phyloP scores from a whole-genome alignment of 805 yeast genomes.

The Metschnikowia noctiluminum region DNA sequence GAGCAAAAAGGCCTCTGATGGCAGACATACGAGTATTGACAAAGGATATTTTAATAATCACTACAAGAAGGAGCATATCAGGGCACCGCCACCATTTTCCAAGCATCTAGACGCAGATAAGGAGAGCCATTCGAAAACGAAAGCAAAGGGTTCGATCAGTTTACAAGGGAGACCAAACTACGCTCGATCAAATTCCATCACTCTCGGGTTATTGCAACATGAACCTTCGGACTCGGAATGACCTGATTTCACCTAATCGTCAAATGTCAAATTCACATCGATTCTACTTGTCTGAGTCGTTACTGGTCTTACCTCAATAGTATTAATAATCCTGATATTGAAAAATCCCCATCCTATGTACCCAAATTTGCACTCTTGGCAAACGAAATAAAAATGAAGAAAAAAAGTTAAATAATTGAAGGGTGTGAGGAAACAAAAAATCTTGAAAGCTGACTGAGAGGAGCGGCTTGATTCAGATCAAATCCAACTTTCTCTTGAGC shows the following conservation, averaged over 20 bases:
- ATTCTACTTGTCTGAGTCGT: too few species aligned
- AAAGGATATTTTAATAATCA: conserved; percentile 39
- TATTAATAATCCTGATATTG: conserved; percentile 3
- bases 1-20: conserved; percentile 9
- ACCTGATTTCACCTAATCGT: too few species aligned
- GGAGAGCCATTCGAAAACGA: conserved; percentile 22
- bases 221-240: conserved; percentile 7
- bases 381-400: conserved; percentile 2
- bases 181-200: conserved; percentile 38
- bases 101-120: conserved; percentile 36
- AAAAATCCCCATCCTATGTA: conserved; percentile 9
- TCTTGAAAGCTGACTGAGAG: conserved; percentile 1
- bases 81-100: conserved; percentile 40
- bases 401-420: conserved; percentile 4
- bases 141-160: conserved; percentile 8
- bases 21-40: conserved; percentile 4
- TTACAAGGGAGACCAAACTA: conserved; percentile 25
- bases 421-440: conserved; percentile 7
- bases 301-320: too few species aligned
- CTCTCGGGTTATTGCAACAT: conserved; percentile 38
- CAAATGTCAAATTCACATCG: too few species aligned
- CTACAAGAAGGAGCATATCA: conserved; percentile 44
- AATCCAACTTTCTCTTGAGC: conserved; percentile 54
- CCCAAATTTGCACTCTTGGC: conserved; percentile 3
- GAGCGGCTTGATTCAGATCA: conserved; percentile 6